Conservation (phyloP, 1,284 basidiomycete genomes). For the Pseudozyma pruni region DNA sequence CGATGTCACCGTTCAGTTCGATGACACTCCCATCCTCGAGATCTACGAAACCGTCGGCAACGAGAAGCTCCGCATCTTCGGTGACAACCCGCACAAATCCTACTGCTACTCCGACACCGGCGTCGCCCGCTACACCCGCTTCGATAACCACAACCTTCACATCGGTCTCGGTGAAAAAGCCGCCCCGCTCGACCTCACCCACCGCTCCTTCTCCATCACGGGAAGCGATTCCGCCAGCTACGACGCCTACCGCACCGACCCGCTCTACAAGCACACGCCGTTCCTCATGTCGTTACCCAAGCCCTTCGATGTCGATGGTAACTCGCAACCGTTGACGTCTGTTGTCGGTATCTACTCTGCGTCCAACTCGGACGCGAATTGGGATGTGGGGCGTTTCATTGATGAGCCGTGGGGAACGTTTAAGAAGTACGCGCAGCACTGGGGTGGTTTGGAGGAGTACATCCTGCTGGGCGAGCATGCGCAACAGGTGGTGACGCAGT, state of each 20-base stretch:
- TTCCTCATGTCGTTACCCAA: slow-evolving; percentile 68
- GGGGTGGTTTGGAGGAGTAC: slow-evolving; percentile 69
- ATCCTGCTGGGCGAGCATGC: slow-evolving; percentile 68
- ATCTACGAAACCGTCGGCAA: slow-evolving; percentile 51
- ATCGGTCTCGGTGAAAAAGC: slow-evolving; percentile 70
- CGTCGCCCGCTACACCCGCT: slow-evolving; percentile 58
- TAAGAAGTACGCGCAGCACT: slow-evolving; percentile 69
- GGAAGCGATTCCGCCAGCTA: slow-evolving; percentile 69
- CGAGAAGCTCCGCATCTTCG: slow-evolving; percentile 57
- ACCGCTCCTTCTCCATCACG: slow-evolving; percentile 65
- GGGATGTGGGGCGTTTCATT: slow-evolving; percentile 69
- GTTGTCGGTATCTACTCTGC: slow-evolving; percentile 69
- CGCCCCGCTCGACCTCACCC: slow-evolving; percentile 68
- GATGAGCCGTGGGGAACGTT: slow-evolving; percentile 70
- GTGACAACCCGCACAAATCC: slow-evolving; percentile 67
- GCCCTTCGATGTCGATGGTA: slow-evolving; percentile 48
- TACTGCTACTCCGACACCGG: slow-evolving; percentile 69
- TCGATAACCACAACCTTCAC: slow-evolving; percentile 59
- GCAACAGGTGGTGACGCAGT: slow-evolving; percentile 63
- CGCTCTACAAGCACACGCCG: slow-evolving; percentile 70
- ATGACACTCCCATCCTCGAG: slow-evolving; percentile 62
- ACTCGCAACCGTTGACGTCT: slow-evolving; percentile 46
- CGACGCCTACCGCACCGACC: slow-evolving; percentile 69
- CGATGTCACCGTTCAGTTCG: slow-evolving; percentile 40
- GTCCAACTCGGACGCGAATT: slow-evolving; percentile 68